These are phyloP conservation scores for Malbranchea cinnamomea DNA, from an alignment of 2,329 filamentous ascomycete species.

Conservation along the genomic window DNA sequence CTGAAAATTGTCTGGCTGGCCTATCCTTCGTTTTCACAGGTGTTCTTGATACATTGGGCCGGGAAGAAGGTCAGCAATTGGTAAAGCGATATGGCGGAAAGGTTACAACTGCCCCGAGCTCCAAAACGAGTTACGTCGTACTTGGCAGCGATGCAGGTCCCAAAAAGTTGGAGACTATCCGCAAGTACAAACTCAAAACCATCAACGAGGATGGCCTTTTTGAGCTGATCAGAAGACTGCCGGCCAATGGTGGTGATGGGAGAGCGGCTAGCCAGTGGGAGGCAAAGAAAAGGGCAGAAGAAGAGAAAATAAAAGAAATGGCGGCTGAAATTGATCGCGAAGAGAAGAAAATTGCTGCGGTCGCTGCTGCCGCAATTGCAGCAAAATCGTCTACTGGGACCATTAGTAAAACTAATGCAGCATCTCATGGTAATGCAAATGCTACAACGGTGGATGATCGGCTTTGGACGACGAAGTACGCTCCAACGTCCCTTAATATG, in stretches of 20 bases:
- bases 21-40: slow-evolving; percentile 94
- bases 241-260: slow-evolving; percentile 72
- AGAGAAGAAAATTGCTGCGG: slow-evolving; percentile 42
- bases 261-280: slow-evolving; percentile 75
- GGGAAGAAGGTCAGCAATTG: slow-evolving; percentile 70
- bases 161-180: slow-evolving; percentile 79
- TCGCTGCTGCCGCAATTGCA: slow-evolving; percentile 36
- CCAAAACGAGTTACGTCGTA: slow-evolving; percentile 88
- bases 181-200: slow-evolving; percentile 64
- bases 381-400: slow-evolving; percentile 13
- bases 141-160: slow-evolving; percentile 84
- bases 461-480: slow-evolving; percentile 92
- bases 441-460: slow-evolving; percentile 37
- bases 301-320: slow-evolving; percentile 65
- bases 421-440: slow-evolving; percentile 23
- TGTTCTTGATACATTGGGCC: slow-evolving; percentile 60
- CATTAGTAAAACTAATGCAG: slow-evolving; percentile 16
- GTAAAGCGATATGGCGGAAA: slow-evolving; percentile 94
- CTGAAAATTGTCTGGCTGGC: slow-evolving; percentile 78
- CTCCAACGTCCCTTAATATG: slow-evolving; percentile 66
- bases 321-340: slow-evolving; percentile 75
- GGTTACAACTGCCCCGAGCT: slow-evolving; percentile 69
- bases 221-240: slow-evolving; percentile 64
- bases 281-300: slow-evolving; percentile 72
- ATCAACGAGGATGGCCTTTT: slow-evolving; percentile 91